Evolutionary conservation across 805 yeast genomes (phyloP).

Genomic region (Suhomyces sp.): DNA sequence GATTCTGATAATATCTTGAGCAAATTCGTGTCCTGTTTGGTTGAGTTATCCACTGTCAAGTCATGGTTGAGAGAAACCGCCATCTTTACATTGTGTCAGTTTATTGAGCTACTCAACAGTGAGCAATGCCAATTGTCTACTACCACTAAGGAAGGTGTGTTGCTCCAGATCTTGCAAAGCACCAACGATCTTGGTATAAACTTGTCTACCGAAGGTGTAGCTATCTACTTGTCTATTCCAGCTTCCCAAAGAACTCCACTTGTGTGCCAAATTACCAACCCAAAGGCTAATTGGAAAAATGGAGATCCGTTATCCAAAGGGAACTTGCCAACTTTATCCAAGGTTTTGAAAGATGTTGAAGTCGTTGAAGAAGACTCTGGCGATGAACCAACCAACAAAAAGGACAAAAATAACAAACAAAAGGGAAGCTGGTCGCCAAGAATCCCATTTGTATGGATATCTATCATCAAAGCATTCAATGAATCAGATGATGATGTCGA

Average conservation of each 20-base stretch:
- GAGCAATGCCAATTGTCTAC: slow-evolving; percentile 10
- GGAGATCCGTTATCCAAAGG: slow-evolving; percentile 73
- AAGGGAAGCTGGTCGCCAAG: slow-evolving; percentile 73
- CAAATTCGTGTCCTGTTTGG: slow-evolving; percentile 43
- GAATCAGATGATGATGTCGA: slow-evolving; percentile 18
- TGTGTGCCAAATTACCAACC: slow-evolving; percentile 9
- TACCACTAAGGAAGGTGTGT: slow-evolving; percentile 17
- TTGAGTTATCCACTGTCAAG: slow-evolving; percentile 60
- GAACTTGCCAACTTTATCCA: slow-evolving; percentile 58
- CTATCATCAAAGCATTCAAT: slow-evolving; percentile 47
- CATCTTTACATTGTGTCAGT: slow-evolving; percentile 63
- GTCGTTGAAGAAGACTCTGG: slow-evolving; percentile 35
- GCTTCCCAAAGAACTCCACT: slow-evolving; percentile 14
- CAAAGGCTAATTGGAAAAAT: slow-evolving; percentile 54
- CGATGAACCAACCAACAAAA: slow-evolving; percentile 21
- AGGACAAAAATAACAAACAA: slow-evolving; percentile 37
- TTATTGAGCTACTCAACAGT: slow-evolving; percentile 23
- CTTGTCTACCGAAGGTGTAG: slow-evolving; percentile 75
- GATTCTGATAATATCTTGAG: slow-evolving; percentile 24
- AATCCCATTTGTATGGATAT: slow-evolving; percentile 73
- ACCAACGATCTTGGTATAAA: slow-evolving; percentile 55
- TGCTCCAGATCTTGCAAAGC: slow-evolving; percentile 34
- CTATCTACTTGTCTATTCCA: slow-evolving; percentile 61
- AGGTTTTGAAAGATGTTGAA: slow-evolving; percentile 60
- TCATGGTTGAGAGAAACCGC: slow-evolving; percentile 87